Evolutionary conservation across 345 rosid genomes (phyloP).

Genomic region (Brassica incana): DNA sequence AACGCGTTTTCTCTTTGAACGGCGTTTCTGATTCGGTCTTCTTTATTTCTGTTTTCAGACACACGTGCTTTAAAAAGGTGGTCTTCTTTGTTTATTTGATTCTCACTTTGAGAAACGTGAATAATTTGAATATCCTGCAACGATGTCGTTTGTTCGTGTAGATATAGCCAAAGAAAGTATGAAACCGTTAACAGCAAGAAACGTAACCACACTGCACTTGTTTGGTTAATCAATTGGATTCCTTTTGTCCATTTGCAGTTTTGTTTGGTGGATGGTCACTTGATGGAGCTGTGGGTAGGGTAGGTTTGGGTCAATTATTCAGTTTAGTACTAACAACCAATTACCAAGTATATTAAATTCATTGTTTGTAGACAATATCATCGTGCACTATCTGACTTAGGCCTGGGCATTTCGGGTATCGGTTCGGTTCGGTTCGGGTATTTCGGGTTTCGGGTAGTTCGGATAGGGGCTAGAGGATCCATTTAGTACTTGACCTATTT

Average conservation of each 20-base stretch:
- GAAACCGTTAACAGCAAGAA: not conserved
- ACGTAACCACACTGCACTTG: not conserved
- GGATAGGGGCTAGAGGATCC: too few relatives aligned
- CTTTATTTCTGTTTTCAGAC: conserved; percentile 12
- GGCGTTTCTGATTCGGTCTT: conserved; percentile 16
- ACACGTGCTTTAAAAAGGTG: conserved; percentile 13
- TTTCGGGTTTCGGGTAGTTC: too few relatives aligned
- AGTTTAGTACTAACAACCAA: not conserved
- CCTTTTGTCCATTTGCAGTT: not conserved
- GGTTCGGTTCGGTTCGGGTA: too few relatives aligned
- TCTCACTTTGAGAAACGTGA: not conserved
- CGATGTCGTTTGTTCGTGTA: too few relatives aligned
- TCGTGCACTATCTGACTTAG: not conserved
- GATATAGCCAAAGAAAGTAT: not conserved
- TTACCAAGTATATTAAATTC: not conserved
- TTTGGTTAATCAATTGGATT: not conserved
- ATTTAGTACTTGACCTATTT: too few relatives aligned
- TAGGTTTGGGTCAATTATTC: conserved; percentile 3
- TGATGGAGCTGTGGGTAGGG: not conserved
- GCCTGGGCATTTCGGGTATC: too few relatives aligned
- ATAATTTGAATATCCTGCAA: too few relatives aligned
- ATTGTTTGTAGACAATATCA: not conserved
- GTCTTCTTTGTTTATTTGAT: conserved; percentile 15
- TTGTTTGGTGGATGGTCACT: conserved; percentile 15
- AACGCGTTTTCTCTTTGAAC: conserved; percentile 14